Evolutionary conservation across 768 basidiomycete genomes (phyloP), one percentile per base, ranked within the genome.

Genomic region (Kwoniella pini): DNA sequence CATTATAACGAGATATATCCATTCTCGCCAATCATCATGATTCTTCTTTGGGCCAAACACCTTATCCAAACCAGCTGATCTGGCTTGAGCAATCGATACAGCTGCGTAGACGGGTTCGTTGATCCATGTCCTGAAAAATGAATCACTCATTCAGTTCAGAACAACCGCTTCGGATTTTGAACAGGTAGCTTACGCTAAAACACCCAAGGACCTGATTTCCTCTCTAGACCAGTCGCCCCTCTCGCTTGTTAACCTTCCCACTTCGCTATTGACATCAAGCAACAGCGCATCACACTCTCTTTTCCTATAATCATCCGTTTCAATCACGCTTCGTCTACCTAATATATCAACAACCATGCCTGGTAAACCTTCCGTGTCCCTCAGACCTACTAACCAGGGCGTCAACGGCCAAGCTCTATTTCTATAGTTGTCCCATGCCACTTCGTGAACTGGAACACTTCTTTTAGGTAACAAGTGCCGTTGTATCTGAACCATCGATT

Each of bases 1-100:
- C 69, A 75, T 70, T 30, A 75, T 67, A 22, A 68, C 50, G 22
- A 72, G 42, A 40, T 75, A 70, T 27, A 75, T 69, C 71, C 71
- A 75, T 56, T 75, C 74, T 42, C 74, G 57, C 74, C 74, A 75
- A 50, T 75, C 74, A 59, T 75, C 74, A 27, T 70, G 67, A 1
- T 58, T 42, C 38, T 55, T 51, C n/a, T 62, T 31, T n/a, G 52
- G 24, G 15, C 15, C 31, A 17, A 44, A 31, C 6, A 75, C 30
- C 38, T 50, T 57, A 28, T 75, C 71, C 17, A 71, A 43, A 3
- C 58, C 63, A 15, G 57, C 43, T 24, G 28, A 39, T 19, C 71
- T 28, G 3, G 70, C 71, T 24, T 69, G 60, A 6, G 66, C 63
- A 12, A 75, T 60, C 9, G 71, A 57, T 15, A 70, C 24, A 19